phyloP scores from a whole-genome alignment of 2,329 filamentous ascomycete genomes.

The Neodidymelliopsis sp. region DNA sequence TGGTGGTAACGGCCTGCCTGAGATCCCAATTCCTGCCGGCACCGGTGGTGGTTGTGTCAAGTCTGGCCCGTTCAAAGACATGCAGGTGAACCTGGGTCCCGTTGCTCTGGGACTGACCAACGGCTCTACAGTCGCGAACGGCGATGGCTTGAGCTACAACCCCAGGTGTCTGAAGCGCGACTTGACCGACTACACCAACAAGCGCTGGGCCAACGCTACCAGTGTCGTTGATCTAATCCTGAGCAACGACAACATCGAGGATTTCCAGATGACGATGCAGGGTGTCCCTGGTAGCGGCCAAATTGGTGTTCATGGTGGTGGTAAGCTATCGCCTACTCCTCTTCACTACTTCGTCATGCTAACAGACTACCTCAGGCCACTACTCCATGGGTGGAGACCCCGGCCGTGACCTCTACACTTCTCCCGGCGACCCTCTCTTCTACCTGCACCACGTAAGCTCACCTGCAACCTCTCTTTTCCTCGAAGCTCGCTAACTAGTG shows the following conservation, averaged over 20 bases:
- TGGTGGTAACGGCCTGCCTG: conserved; percentile 24
- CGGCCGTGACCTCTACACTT: conserved; percentile 36
- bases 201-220: conserved; percentile 32
- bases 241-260: conserved; percentile 29
- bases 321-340: conserved; percentile 21
- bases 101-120: conserved; percentile 21
- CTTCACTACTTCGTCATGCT: conserved; percentile 46
- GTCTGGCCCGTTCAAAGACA: conserved; percentile 60
- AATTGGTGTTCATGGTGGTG: conserved; percentile 42
- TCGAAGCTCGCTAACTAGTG: not conserved
- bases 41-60: conserved; percentile 63
- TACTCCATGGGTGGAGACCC: conserved; percentile 56
- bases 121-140: conserved; percentile 38
- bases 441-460: conserved; percentile 55
- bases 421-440: conserved; percentile 50
- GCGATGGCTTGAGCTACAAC: conserved; percentile 26
- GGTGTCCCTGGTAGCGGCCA: conserved; percentile 32
- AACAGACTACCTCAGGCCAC: conserved; percentile 52
- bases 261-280: conserved; percentile 44
- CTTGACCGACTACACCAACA: conserved; percentile 34
- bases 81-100: conserved; percentile 30
- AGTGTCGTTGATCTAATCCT: conserved; percentile 34
- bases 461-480: not conserved
- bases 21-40: conserved; percentile 55
- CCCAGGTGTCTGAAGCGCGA: conserved; percentile 38